phyloP scores from a whole-genome alignment of 768 basidiomycete species.

The Gloeostereum incarnatum region DNA sequence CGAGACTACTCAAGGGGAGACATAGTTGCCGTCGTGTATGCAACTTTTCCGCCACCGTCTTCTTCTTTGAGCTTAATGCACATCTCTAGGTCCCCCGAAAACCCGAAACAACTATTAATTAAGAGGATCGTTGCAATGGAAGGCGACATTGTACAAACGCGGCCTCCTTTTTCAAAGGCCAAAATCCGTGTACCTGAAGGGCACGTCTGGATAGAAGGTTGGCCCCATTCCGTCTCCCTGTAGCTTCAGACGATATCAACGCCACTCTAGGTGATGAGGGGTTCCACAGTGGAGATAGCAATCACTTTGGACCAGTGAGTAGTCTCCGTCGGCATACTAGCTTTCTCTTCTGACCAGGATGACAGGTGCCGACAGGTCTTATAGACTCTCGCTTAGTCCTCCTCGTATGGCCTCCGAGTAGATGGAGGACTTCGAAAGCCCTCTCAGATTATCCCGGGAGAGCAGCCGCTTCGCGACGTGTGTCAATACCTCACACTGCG shows the following conservation, averaged over 20 bases:
- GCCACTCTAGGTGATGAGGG: conserved; percentile 47
- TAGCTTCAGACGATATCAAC: not conserved
- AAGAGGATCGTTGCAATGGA: conserved; percentile 60
- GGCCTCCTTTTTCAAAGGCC: conserved; percentile 55
- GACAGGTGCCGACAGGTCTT: too few species aligned
- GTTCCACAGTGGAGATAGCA: conserved; percentile 64
- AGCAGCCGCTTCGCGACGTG: too few species aligned
- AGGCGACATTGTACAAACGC: conserved; percentile 55
- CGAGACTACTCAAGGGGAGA: conserved; percentile 43
- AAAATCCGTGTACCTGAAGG: conserved; percentile 49
- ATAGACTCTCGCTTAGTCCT: too few species aligned
- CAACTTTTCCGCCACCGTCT: not conserved
- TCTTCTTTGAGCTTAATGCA: not conserved
- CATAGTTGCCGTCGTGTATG: conserved; percentile 54
- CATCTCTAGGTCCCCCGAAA: conserved; percentile 43
- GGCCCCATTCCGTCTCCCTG: conserved; percentile 6
- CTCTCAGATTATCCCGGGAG: too few species aligned
- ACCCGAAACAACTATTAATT: conserved; percentile 43
- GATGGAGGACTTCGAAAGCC: too few species aligned
- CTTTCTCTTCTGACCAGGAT: too few species aligned
- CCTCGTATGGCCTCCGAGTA: too few species aligned
- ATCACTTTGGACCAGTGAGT: conserved; percentile 60
- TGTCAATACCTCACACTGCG: too few species aligned
- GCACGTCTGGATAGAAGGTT: conserved; percentile 73
- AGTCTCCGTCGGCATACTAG: too few species aligned